Percentiles rank a stretch among this genome's conserved stretches.
Evolutionary conservation across 1,139 yeast genomes (phyloP).

Genomic region (Diutina neorugosa): DNA sequence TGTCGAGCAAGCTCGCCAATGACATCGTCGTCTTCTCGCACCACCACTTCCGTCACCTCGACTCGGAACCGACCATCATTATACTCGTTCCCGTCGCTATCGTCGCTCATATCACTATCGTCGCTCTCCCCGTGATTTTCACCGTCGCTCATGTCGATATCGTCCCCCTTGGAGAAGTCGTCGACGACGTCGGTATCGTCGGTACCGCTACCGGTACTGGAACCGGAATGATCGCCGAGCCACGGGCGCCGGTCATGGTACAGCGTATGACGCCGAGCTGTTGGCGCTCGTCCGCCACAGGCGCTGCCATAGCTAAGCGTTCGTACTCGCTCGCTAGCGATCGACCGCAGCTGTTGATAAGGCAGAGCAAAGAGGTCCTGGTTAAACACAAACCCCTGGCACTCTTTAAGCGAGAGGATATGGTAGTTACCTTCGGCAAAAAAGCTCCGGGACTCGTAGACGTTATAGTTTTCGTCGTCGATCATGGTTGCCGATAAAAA

Average conservation of each 20-base stretch:
- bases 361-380: constrained; percentile 63
- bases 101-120: constrained; percentile 1
- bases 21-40: constrained; percentile 22
- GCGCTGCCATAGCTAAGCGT: constrained; percentile 13
- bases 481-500: constrained; percentile 54
- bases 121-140: constrained; percentile 6
- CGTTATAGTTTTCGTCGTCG: constrained; percentile 43
- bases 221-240: constrained; percentile 1
- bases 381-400: constrained; percentile 67
- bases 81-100: constrained; percentile 13
- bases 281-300: constrained; percentile 8
- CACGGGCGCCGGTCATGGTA: constrained; percentile 1
- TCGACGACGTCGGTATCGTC: constrained; percentile 7
- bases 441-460: constrained; percentile 36
- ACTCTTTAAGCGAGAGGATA: constrained; percentile 41
- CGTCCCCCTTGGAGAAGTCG: constrained; percentile 5
- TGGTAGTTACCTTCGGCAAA: constrained; percentile 18
- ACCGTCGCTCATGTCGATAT: neutral
- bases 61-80: constrained; percentile 25
- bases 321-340: constrained; percentile 25
- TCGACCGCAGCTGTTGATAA: constrained; percentile 44
- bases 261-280: constrained; percentile 5
- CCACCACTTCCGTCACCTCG: constrained; percentile 40
- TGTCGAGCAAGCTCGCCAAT: neutral
- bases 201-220: neutral